Base-by-base conservation (phyloP, 495 filamentous ascomycete genomes). In the Glarea lozoyensis region DNA sequence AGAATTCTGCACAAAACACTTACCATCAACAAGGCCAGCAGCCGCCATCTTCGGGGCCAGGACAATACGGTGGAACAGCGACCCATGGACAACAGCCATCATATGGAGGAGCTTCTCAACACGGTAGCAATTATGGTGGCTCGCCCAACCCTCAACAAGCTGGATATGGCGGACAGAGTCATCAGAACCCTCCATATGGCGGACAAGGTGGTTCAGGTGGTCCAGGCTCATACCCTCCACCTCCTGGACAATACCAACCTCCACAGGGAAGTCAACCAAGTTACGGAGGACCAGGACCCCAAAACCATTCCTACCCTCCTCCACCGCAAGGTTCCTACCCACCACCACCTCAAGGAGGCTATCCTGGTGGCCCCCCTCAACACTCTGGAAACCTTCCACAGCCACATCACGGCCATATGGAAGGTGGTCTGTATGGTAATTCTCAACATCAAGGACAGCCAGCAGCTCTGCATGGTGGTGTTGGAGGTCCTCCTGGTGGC, bases 231-330 rank as follows among this genome's bases (percentile, higher is more conserved):
- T 52, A 53, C 20, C 49, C 51, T 29, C 43, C 55, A 2, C 51
- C 50, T 11, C 50, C 42, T 41, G 52, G 52, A 17, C 45, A 48
- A 20, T 15, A 40, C 12, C 55, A 48, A 20, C 51, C 56, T 30
- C 49, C 16, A 17, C 52, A 51, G 27, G n/a, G n/a, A n/a, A n/a
- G n/a, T n/a, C 24, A 45, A 16, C 35, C 49, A 16, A 48, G 48
- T 35, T 40, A 41, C 13, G 10, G 17, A 15, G 35, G 52, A 20
- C 52, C 45, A 27, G 50, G 47, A 11, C 48, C 42, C 24, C 45
- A 40, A 19, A 49, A 54, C 22, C 60, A 61, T 47, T 53, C 57
- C 41, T 59, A 61, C 25, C 52, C 50, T 4, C 57, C 63, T 22
- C 60, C 59, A 34, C 55, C 59, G 25, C 25, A 29, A n/a, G n/a